A percentile compares a stretch with the other conserved stretches of the same genome.
Conservation (phyloP, 805 yeast genomes). For the Starmerella powellii region DNA sequence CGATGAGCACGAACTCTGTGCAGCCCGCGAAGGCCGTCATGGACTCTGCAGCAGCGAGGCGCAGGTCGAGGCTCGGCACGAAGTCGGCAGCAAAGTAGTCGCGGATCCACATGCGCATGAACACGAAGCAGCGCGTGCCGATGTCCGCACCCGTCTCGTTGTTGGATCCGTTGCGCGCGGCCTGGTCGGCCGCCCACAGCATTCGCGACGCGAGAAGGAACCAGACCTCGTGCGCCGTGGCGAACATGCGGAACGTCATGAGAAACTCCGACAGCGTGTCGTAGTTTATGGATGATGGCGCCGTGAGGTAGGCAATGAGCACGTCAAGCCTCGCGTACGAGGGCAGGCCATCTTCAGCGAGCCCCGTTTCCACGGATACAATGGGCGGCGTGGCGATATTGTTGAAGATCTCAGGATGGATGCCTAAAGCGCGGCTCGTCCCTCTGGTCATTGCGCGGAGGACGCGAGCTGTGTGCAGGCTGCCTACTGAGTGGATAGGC, state of each 20-base stretch:
- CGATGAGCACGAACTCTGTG: conserved; percentile 22
- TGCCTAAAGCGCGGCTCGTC: conserved; percentile 1
- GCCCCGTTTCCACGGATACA: not conserved
- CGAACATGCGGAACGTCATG: conserved; percentile 64
- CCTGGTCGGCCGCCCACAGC: conserved; percentile 51
- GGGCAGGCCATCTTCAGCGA: conserved; percentile 13
- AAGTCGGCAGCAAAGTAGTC: conserved; percentile 85
- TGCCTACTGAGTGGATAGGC: too few relatives aligned
- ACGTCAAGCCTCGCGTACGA: conserved; percentile 18
- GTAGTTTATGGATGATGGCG: conserved; percentile 67
- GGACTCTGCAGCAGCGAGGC: conserved; percentile 25
- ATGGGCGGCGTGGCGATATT: conserved; percentile 10
- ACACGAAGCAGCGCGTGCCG: conserved; percentile 71
- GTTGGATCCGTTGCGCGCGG: conserved; percentile 23
- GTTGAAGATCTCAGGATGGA: conserved; percentile 10
- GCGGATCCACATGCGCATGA: conserved; percentile 76
- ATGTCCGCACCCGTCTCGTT: conserved; percentile 47
- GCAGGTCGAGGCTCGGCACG: conserved; percentile 38
- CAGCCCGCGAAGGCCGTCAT: conserved; percentile 20
- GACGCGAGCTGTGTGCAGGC: not conserved
- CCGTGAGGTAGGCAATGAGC: conserved; percentile 37
- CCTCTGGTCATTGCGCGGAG: not conserved
- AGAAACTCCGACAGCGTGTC: conserved; percentile 73
- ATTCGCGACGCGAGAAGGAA: conserved; percentile 52
- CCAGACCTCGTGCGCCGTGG: conserved; percentile 46